Percentiles rank a stretch among this genome's conserved stretches.
Conservation (phyloP, 108 stramenopile genomes). For the Licmophora abbreviata region DNA sequence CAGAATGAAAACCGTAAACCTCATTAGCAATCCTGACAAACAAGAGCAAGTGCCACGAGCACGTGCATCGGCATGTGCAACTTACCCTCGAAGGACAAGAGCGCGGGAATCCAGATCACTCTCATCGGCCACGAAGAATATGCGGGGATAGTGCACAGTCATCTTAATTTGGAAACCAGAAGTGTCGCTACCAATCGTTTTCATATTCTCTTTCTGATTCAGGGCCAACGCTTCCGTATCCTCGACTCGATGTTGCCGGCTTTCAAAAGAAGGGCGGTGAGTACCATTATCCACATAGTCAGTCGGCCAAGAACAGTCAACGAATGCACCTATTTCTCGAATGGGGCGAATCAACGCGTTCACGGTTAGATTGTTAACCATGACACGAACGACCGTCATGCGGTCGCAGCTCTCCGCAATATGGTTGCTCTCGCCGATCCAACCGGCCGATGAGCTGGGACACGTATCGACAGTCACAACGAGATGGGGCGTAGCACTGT, state of each 20-base stretch:
- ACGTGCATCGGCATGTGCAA: neutral
- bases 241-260: no score
- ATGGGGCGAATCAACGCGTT: constrained; percentile 40
- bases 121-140: constrained; percentile 69
- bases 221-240: neutral
- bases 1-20: neutral
- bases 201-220: neutral
- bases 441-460: constrained; percentile 13
- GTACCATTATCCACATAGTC: neutral
- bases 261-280: neutral
- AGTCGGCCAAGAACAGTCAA: constrained; percentile 23
- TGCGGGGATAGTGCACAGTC: constrained; percentile 55
- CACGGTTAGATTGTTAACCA: constrained; percentile 41
- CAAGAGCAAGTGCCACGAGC: neutral
- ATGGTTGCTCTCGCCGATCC: neutral
- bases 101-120: constrained; percentile 53
- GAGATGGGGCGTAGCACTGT: constrained; percentile 29
- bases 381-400: constrained; percentile 27
- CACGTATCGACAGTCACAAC: constrained; percentile 28
- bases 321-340: constrained; percentile 34
- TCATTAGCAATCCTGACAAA: neutral
- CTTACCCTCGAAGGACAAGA: constrained; percentile 57
- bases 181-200: neutral
- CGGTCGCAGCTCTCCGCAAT: constrained; percentile 8
- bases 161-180: constrained; percentile 35